Evolutionary conservation across 345 rosid genomes (phyloP), one percentile per base, ranked within the genome.

Genomic region (Sonneratia alba): DNA sequence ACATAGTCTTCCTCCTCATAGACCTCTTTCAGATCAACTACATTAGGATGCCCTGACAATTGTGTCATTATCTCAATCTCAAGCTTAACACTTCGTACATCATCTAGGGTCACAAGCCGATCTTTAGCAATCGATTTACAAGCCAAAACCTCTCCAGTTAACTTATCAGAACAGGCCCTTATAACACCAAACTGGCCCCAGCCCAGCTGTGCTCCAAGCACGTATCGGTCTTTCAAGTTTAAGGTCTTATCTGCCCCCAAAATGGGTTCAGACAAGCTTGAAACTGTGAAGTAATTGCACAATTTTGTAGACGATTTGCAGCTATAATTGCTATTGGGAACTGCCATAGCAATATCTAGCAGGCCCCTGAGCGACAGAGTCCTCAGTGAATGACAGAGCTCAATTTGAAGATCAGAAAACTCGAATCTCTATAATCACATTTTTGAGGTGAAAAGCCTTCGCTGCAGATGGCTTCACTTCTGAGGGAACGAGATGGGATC

Each of bases 141-240:
- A 0, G 93, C 90, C 43, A 85, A 72, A 43, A 79, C 80, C 81
- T 86, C 93, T 73, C 93, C 82, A 6, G 86, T 83, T 9, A 80
- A 56, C 79, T 83, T 86, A 76, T 88, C 87, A 16, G 88, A 80
- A 77, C 93, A 88, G 38, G 71, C 80, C 74, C 88, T 82, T 66
- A 88, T 86, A 48, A 88, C 85, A 74, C 93, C 90, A 72, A 88
- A 88, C 74, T 86, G 88, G 53, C 93, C 90, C 90, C 85, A 86
- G n/a, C 90, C 93, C 79, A 88, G 71, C 64, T 85, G 86, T 68
- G 83, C 83, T 36, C 88, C 87, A 38, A 86, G 85, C 45, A 70
- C 65, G 55, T 82, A 86, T 47, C 79, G 74, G 64, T 88, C 93
- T 53, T 78, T 85, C 83, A 88, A 77, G 48, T 78, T 80, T 18